These are phyloP conservation scores for Aureobasidium sp. DNA, from an alignment of 2,329 filamentous ascomycete genomes.

Conservation along the genomic window DNA sequence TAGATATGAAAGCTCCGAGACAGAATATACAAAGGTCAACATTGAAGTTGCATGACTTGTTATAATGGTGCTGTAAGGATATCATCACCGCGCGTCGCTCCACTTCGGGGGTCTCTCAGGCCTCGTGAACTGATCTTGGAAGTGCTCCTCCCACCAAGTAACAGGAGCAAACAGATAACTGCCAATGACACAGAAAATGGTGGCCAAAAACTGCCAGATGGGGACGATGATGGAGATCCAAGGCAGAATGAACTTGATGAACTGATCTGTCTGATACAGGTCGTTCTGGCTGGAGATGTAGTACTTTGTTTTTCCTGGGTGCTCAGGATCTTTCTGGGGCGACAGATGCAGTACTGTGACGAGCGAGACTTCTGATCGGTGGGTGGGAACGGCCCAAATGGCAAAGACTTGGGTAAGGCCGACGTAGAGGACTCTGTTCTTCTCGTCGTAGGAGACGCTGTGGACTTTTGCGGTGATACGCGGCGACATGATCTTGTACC, in stretches of 20 bases:
- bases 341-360: constrained; percentile 25
- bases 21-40: neutral
- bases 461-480: constrained; percentile 60
- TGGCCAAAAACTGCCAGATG: constrained; percentile 56
- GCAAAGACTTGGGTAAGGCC: constrained; percentile 66
- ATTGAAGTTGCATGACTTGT: neutral
- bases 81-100: constrained; percentile 12
- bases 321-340: neutral
- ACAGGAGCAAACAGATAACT: constrained; percentile 43
- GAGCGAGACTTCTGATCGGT: constrained; percentile 43
- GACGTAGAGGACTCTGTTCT: constrained; percentile 61
- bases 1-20: too few species aligned
- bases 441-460: constrained; percentile 60
- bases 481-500: constrained; percentile 79
- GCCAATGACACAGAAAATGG: constrained; percentile 55
- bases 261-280: constrained; percentile 69
- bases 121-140: constrained; percentile 13
- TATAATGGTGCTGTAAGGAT: neutral
- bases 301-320: constrained; percentile 40
- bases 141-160: constrained; percentile 38
- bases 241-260: constrained; percentile 61
- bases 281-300: constrained; percentile 72
- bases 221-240: constrained; percentile 47
- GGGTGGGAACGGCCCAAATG: constrained; percentile 69
- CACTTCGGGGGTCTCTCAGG: constrained; percentile 11